Evolutionary conservation across 345 rosid species (phyloP).

Genomic region (Salix caprea): DNA sequence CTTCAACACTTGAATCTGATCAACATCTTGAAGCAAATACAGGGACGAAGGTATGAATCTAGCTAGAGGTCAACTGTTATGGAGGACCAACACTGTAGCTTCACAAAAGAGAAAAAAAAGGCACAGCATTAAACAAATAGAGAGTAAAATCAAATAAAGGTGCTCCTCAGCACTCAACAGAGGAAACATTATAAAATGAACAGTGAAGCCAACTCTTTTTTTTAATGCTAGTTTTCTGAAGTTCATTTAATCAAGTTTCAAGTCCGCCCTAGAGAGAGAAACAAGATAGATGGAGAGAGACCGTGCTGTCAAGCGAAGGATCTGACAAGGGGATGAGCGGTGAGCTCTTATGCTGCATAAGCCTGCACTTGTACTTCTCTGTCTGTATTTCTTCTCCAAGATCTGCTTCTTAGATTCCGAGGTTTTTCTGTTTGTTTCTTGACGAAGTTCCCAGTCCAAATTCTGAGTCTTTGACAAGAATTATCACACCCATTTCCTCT

Average conservation of each 20-base stretch:
- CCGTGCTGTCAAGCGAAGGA: constrained; percentile 27
- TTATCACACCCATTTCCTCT: neutral
- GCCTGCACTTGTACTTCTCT: neutral
- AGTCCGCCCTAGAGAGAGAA: constrained; percentile 21
- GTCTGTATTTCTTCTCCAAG: neutral
- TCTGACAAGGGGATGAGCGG: constrained; percentile 15
- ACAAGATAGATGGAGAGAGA: constrained; percentile 5
- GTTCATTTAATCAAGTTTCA: constrained; percentile 28
- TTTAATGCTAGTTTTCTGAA: constrained; percentile 1
- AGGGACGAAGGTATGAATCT: neutral
- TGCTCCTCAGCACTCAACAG: neutral
- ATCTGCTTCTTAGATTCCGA: neutral
- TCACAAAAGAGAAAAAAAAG: no score
- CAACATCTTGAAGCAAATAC: neutral
- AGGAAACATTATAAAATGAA: neutral
- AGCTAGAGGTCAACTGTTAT: constrained; percentile 11
- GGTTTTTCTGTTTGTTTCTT: constrained; percentile 20
- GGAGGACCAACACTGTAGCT: constrained; percentile 9
- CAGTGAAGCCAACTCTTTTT: neutral
- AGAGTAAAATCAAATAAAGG: neutral
- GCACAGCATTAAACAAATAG: neutral
- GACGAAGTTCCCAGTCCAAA: neutral
- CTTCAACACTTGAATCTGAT: neutral
- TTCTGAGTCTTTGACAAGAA: neutral
- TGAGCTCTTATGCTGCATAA: constrained; percentile 9